phyloP scores from a whole-genome alignment of 2,329 filamentous ascomycete genomes.

The Fusarium sp. region DNA sequence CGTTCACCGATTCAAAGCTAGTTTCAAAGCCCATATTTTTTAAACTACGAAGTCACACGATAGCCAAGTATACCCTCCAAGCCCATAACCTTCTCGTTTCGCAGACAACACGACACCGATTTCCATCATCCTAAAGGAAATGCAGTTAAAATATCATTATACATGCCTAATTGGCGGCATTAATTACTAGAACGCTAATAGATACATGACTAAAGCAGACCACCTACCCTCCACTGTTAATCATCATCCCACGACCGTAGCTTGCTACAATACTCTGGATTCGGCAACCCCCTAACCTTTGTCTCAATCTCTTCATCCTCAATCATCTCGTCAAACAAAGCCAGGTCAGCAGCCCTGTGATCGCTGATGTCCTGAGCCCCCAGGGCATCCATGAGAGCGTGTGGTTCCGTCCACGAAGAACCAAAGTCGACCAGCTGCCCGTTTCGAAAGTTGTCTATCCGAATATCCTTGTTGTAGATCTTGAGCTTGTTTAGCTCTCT shows the following conservation, averaged over 20 bases:
- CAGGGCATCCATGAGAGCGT: conserved; percentile 21
- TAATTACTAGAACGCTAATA: background rate
- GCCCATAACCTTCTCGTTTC: background rate
- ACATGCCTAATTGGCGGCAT: too few relatives aligned
- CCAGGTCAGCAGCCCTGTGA: conserved; percentile 3
- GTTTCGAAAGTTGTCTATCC: conserved; percentile 21
- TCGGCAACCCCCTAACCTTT: background rate
- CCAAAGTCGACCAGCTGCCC: conserved; percentile 35
- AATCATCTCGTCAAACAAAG: conserved; percentile 29
- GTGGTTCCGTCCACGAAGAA: conserved; percentile 30
- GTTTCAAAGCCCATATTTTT: background rate
- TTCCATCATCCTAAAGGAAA: background rate
- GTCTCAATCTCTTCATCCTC: conserved; percentile 18
- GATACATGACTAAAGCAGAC: background rate
- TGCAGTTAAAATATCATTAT: background rate
- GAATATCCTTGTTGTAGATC: conserved; percentile 30
- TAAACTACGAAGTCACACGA: background rate
- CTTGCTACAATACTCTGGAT: background rate
- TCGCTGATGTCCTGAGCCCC: background rate
- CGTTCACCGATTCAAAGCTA: background rate
- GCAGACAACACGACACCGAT: background rate
- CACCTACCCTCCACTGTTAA: background rate
- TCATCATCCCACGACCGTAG: background rate
- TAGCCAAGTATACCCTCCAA: background rate
- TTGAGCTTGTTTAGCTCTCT: conserved; percentile 8